These are phyloP conservation scores for Reticulascus tulasneorum DNA, from an alignment of 2,329 filamentous ascomycete genomes.

Conservation along the genomic window DNA sequence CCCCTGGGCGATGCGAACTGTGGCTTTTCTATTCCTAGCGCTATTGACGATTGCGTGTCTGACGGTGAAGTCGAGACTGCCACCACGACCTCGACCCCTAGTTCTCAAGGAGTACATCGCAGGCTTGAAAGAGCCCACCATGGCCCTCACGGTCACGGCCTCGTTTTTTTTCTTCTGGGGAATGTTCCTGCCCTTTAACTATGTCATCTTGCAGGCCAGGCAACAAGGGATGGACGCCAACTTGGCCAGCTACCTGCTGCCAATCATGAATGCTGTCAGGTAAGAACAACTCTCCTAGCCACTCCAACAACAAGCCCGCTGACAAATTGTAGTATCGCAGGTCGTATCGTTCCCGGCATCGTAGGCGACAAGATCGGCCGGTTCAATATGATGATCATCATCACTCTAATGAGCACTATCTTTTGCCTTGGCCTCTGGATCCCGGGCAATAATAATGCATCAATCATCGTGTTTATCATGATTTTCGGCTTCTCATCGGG, in stretches of 20 bases:
- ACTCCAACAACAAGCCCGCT: not conserved
- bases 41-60: constrained; percentile 30
- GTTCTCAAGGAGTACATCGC: constrained; percentile 40
- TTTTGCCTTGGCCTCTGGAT: constrained; percentile 46
- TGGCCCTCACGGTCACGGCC: constrained; percentile 37
- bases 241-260: constrained; percentile 43
- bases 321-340: constrained; percentile 35
- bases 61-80: constrained; percentile 36
- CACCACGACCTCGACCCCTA: constrained; percentile 42
- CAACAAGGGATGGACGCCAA: constrained; percentile 35
- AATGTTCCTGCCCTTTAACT: constrained; percentile 53
- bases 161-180: constrained; percentile 54
- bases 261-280: constrained; percentile 55
- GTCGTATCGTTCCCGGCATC: constrained; percentile 48
- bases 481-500: constrained; percentile 69
- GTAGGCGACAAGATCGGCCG: constrained; percentile 40
- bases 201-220: constrained; percentile 45
- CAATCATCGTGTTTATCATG: constrained; percentile 61
- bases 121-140: constrained; percentile 42
- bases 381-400: constrained; percentile 47
- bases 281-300: constrained; percentile 20
- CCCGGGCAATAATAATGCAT: constrained; percentile 44
- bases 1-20: constrained; percentile 44
- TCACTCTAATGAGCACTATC: constrained; percentile 44
- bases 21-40: constrained; percentile 41